Conservation (phyloP, 176 grass and related monocot species). For the Hordeum vulgare region DNA sequence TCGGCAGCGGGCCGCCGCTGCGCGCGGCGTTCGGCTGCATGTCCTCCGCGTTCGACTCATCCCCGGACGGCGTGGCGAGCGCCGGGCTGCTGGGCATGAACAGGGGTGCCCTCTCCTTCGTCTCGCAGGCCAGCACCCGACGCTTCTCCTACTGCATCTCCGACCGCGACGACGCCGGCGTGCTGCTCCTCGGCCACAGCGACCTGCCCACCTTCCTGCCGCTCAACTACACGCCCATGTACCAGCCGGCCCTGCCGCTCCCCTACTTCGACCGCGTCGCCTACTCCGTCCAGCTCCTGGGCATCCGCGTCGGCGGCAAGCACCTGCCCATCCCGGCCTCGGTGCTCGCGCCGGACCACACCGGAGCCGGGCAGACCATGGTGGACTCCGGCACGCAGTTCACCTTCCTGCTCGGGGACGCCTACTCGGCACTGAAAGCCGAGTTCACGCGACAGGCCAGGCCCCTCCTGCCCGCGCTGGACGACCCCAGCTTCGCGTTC, state of each 20-base stretch:
- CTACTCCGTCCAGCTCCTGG: conserved; percentile 82
- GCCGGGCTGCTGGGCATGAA: conserved; percentile 93
- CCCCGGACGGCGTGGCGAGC: conserved; percentile 31
- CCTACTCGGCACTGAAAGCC: conserved; percentile 55
- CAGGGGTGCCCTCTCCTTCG: conserved; percentile 75
- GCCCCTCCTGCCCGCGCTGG: conserved; percentile 31
- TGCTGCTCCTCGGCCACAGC: conserved; percentile 82
- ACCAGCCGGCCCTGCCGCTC: conserved; percentile 56
- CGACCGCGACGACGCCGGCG: conserved; percentile 73
- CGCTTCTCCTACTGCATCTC: conserved; percentile 99
- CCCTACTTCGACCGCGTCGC: conserved; percentile 96
- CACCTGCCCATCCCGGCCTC: conserved; percentile 56
- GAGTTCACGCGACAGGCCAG: conserved; percentile 58
- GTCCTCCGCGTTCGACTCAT: conserved; percentile 53
- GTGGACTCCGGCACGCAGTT: conserved; percentile 97
- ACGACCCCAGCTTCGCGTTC: conserved; percentile 70
- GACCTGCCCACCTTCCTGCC: conserved; percentile 64
- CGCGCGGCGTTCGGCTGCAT: conserved; percentile 86
- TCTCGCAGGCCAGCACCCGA: conserved; percentile 64
- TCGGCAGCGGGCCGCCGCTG: conserved; percentile 46
- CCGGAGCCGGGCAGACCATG: conserved; percentile 94
- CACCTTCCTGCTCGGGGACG: conserved; percentile 84
- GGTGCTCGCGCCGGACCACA: conserved; percentile 76
- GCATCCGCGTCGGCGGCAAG: conserved; percentile 65
- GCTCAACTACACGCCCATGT: conserved; percentile 89